Conservation (phyloP, 2,329 filamentous ascomycete species). For the Alternaria metachromatica region DNA sequence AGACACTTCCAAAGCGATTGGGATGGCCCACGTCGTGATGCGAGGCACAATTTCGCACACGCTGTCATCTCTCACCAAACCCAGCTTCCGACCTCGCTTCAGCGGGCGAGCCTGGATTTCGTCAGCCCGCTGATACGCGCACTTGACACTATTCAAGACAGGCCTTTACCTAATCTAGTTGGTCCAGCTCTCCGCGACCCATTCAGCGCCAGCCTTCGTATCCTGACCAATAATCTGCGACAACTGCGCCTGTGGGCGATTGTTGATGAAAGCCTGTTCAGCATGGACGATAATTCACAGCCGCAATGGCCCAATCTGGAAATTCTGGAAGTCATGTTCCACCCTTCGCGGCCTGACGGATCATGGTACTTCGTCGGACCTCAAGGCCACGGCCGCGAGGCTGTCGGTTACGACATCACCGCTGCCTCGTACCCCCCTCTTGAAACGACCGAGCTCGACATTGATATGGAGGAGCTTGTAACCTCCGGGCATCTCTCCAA, state of each 20-base stretch:
- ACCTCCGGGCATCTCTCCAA: background rate
- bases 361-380: constrained; percentile 26
- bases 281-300: constrained; percentile 6
- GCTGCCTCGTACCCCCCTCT: constrained; percentile 18
- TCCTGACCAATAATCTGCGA: constrained; percentile 19
- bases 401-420: background rate
- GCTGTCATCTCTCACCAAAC: constrained; percentile 5
- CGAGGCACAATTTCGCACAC: constrained; percentile 28
- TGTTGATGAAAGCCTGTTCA: constrained; percentile 24
- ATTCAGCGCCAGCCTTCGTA: constrained; percentile 24
- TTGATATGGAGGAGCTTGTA: background rate
- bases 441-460: constrained; percentile 8
- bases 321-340: constrained; percentile 19
- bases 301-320: constrained; percentile 27
- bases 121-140: background rate
- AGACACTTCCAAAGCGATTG: constrained; percentile 18
- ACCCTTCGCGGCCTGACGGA: constrained; percentile 18
- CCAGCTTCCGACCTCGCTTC: constrained; percentile 16
- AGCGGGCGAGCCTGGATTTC: background rate
- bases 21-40: constrained; percentile 27
- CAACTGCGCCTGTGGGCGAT: constrained; percentile 4
- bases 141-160: constrained; percentile 8
- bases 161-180: constrained; percentile 13
- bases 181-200: constrained; percentile 13
- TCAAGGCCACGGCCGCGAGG: constrained; percentile 9